Percentiles rank a stretch among this genome's conserved stretches.
Evolutionary conservation across 2,329 filamentous ascomycete species (phyloP).

Genomic region (Decorospora gaudefroyi): DNA sequence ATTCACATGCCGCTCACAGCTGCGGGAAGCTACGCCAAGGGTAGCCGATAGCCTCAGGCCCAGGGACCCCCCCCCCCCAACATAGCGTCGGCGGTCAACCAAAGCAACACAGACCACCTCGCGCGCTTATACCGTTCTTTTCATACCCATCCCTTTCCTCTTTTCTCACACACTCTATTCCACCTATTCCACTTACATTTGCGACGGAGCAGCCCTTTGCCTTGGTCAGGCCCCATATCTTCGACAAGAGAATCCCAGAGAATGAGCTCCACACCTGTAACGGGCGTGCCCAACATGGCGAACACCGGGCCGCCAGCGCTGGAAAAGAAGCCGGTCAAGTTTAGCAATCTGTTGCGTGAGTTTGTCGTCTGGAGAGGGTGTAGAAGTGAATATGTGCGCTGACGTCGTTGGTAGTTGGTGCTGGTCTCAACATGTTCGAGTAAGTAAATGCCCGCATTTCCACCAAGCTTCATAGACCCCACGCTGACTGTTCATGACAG

Average conservation of each 20-base stretch:
- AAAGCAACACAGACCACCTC: constrained; percentile 33
- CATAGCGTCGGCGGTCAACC: constrained; percentile 25
- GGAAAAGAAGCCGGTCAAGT: constrained; percentile 99
- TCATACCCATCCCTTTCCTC: constrained; percentile 17
- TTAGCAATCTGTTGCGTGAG: constrained; percentile 89
- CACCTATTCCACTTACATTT: constrained; percentile 21
- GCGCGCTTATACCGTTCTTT: constrained; percentile 22
- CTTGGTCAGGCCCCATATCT: constrained; percentile 93
- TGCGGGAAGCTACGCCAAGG: constrained; percentile 14
- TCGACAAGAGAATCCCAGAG: constrained; percentile 55
- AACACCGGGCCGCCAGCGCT: constrained; percentile 58
- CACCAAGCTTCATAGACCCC: constrained; percentile 6
- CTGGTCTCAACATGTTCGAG: constrained; percentile 96
- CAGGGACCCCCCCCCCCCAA: constrained; percentile 19
- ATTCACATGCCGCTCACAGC: too few relatives aligned
- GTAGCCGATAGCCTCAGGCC: constrained; percentile 17
- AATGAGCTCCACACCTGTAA: constrained; percentile 55
- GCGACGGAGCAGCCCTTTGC: constrained; percentile 89
- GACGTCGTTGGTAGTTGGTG: constrained; percentile 64
- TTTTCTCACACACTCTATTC: constrained; percentile 23
- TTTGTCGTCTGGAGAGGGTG: constrained; percentile 19
- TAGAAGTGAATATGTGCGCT: constrained; percentile 27
- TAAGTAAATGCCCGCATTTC: constrained; percentile 47
- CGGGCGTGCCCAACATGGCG: constrained; percentile 53
- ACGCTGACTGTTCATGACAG: constrained; percentile 40